A percentile compares a stretch with the other conserved stretches of the same genome.
Conservation (phyloP, 345 rosid species). For the Euphorbia lathyris region DNA sequence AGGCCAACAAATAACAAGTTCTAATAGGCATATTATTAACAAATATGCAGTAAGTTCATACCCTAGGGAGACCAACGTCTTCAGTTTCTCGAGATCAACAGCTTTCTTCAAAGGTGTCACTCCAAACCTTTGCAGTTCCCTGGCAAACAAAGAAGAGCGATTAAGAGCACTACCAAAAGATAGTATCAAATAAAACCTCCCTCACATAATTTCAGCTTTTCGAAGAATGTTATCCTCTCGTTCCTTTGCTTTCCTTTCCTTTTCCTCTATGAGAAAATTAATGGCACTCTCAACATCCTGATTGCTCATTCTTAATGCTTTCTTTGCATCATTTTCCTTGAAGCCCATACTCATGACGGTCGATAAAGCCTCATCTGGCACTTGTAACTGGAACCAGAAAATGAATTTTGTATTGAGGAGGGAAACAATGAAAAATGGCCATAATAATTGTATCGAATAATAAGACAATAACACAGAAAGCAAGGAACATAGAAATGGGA, state of each 20-base stretch:
- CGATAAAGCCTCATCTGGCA: constrained; percentile 73
- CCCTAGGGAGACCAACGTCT: constrained; percentile 68
- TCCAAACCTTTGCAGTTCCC: constrained; percentile 89
- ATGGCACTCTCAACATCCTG: constrained; percentile 72
- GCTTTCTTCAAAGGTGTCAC: constrained; percentile 75
- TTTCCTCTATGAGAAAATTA: constrained; percentile 77
- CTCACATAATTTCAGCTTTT: constrained; percentile 54
- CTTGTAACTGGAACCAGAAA: constrained; percentile 59
- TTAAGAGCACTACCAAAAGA: constrained; percentile 9
- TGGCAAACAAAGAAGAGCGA: constrained; percentile 29
- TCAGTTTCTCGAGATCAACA: constrained; percentile 67
- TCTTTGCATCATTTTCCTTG: constrained; percentile 61
- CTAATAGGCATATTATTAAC: not conserved
- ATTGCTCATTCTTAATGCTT: constrained; percentile 77
- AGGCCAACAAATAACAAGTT: not conserved
- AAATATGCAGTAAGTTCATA: constrained; percentile 28
- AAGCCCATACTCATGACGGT: constrained; percentile 87
- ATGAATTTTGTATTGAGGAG: not conserved
- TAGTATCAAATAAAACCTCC: not conserved
- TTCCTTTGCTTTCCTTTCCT: constrained; percentile 50
- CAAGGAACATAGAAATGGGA: not conserved
- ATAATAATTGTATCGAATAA: not conserved
- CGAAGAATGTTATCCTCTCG: constrained; percentile 50
- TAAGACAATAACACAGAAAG: not conserved
- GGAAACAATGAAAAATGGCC: not conserved